Conservation (phyloP, 441 rosid genomes). For the Daphne laureola region DNA sequence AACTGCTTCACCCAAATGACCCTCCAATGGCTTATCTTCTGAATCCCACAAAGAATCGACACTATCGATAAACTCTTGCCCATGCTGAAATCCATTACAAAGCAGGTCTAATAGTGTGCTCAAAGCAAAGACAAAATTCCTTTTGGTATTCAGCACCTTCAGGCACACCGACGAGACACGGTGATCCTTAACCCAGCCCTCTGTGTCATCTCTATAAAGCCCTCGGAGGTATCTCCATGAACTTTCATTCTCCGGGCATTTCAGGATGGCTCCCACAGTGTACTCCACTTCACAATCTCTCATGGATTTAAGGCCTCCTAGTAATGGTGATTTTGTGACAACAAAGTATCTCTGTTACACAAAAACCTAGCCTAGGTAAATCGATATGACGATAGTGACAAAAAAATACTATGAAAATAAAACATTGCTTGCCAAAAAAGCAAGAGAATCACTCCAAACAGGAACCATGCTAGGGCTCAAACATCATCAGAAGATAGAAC, state of each 20-base stretch:
- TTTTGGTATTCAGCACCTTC: slow-evolving; percentile 38
- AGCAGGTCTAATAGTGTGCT: slow-evolving; percentile 75
- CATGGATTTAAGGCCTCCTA: slow-evolving; percentile 64
- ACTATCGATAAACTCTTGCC: slow-evolving; percentile 51
- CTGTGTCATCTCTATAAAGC: slow-evolving; percentile 56
- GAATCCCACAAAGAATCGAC: slow-evolving; percentile 40
- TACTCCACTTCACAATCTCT: slow-evolving; percentile 76
- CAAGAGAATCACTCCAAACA: not conserved
- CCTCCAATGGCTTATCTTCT: slow-evolving; percentile 24
- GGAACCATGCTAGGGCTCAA: not conserved
- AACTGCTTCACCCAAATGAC: slow-evolving; percentile 39
- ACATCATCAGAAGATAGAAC: not conserved
- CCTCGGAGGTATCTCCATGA: slow-evolving; percentile 91
- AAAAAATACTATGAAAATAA: not conserved
- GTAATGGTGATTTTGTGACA: slow-evolving; percentile 53
- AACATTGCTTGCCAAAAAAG: not conserved
- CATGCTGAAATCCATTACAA: slow-evolving; percentile 54
- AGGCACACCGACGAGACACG: slow-evolving; percentile 57
- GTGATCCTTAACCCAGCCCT: slow-evolving; percentile 48
- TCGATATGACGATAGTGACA: not conserved
- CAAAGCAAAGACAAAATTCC: slow-evolving; percentile 55
- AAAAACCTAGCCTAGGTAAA: slow-evolving; percentile 2
- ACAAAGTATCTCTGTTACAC: slow-evolving; percentile 69
- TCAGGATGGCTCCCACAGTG: slow-evolving; percentile 53
- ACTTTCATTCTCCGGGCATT: slow-evolving; percentile 72